Base-by-base conservation (phyloP, 2,329 filamentous ascomycete species). In the Cladobotryum mycophilum region DNA sequence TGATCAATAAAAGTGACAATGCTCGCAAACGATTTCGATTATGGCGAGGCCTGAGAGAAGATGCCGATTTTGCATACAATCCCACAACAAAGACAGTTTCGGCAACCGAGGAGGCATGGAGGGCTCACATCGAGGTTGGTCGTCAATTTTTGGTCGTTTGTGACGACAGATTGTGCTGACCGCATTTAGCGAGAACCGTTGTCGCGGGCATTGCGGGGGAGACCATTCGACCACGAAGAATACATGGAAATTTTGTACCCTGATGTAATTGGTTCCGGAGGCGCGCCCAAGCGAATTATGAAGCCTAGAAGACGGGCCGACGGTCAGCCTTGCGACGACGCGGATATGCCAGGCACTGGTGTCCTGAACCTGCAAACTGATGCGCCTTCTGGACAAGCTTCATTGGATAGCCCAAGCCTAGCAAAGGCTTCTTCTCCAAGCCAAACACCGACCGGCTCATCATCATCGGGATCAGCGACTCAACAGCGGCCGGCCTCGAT, bases 1-100 rank as follows among this genome's bases (percentile, higher is more conserved):
- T 82, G 35, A 80, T 82, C 64, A 82, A 82, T 69, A 82, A 82
- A 67, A 80, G 77, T 56, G 79, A 82, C 65, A 82, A 82, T 63
- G 79, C 79, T 53, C 73, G 79, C 46, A 82, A 82, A 64, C 78
- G 79, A 59, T 82, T 82, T 54, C 76, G 79, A n/a, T 67, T 82
- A 47, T 82, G 79, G 79, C 68, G 79, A 15, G 78, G 79, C 18
- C 64, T 82, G 56, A 69, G 79, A 20, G 79, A 82, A 60, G 73
- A 82, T 52, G 74, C 76, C 2, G 76, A 79, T 12, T 82, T 82
- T 52, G 61, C 72, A 3, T 82, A 82, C 58, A 78, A 80, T 54
- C 66, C 71, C 5, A 62, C 65, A 20, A 71, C 73, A 9, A 70
- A 69, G 56, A 80, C 72, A 14, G 77, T 82, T 30, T 76, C 73